phyloP scores from a whole-genome alignment of 2,329 filamentous ascomycete species.

The Penicillium sp. region DNA sequence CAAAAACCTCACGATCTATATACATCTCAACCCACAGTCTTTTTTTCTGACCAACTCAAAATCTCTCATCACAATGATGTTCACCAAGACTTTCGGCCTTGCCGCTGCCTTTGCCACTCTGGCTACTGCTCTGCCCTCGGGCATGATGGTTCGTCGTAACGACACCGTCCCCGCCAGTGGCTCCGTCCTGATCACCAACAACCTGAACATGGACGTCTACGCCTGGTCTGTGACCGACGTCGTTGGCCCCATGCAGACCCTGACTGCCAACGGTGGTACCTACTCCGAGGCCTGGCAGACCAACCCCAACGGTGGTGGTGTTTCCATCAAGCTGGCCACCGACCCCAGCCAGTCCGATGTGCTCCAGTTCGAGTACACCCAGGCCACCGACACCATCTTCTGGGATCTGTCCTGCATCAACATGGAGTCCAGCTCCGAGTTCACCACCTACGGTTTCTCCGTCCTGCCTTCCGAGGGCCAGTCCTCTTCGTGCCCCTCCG shows the following conservation, averaged over 20 bases:
- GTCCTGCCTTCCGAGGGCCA: constrained; percentile 29
- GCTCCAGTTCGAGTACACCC: constrained; percentile 45
- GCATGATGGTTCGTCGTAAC: constrained; percentile 25
- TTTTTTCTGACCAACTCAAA: background rate
- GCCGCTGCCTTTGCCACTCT: constrained; percentile 33
- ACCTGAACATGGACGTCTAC: constrained; percentile 37
- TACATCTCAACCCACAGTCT: background rate
- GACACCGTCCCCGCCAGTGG: constrained; percentile 23
- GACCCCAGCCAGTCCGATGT: constrained; percentile 31
- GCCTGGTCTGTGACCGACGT: constrained; percentile 41
- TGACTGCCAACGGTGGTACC: constrained; percentile 33
- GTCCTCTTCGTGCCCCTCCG: constrained; percentile 30
- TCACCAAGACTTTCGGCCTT: constrained; percentile 36
- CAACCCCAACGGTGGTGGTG: constrained; percentile 41
- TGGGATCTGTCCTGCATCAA: constrained; percentile 44
- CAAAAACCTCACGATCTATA: constrained; percentile 3
- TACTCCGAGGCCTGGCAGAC: constrained; percentile 35
- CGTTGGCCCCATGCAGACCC: constrained; percentile 35
- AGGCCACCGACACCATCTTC: constrained; percentile 32
- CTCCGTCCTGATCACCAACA: constrained; percentile 39
- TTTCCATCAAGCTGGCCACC: constrained; percentile 44
- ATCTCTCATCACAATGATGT: constrained; percentile 34
- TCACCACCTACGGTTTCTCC: constrained; percentile 36
- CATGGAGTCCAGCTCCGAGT: constrained; percentile 30
- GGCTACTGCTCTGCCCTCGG: constrained; percentile 30